Base-by-base conservation (phyloP, 2,329 filamentous ascomycete genomes). In the Pseudodiploospora longispora region DNA sequence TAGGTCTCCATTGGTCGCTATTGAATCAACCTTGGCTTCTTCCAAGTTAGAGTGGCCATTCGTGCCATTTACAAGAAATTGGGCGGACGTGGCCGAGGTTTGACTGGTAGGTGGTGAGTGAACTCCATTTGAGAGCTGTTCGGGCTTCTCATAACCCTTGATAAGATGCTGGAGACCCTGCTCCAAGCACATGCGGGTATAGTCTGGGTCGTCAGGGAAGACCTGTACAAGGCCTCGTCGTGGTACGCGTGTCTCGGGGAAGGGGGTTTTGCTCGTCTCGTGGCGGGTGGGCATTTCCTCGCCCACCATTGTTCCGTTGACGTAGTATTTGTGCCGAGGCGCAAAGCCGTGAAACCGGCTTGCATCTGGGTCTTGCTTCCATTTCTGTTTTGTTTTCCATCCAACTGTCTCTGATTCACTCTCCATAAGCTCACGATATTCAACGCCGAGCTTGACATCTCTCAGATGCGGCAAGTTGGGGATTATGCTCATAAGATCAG, bases 401-500 rank as follows among this genome's bases (percentile, higher is more conserved):
- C 60, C 64, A n/a, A 57, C 52, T 19, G 68, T 58, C 48, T 72
- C 65, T 5, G 62, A 61, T 52, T 77, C 73, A 32, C 65, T 62
- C 52, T 78, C 75, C 9, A 75, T 65, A 8, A 80, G 62, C 59
- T 84, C 80, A 40, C 74, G 69, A 52, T 83, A 83, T 40, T 73
- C 70, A 40, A 83, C 71, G 6, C 70, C 67, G 41, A 84, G 66
- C 52, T 69, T 70, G 42, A 82, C 53, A 46, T 72, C 67, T 41
- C 69, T 72, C 19, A 84, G 68, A 54, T 84, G 80, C 30, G 77
- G 71, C 44, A 78, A 69, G 42, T 65, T 75, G 5, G 78, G 71
- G 8, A 82, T 63, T 36, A 75, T 71, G 50, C 68, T 74, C 65
- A 84, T 71, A 46, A 83, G 69, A 52, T 84, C 80, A 30, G 78